Evolutionary conservation across 2,329 filamentous ascomycete species (phyloP).

Genomic region (Aphanocladium album): DNA sequence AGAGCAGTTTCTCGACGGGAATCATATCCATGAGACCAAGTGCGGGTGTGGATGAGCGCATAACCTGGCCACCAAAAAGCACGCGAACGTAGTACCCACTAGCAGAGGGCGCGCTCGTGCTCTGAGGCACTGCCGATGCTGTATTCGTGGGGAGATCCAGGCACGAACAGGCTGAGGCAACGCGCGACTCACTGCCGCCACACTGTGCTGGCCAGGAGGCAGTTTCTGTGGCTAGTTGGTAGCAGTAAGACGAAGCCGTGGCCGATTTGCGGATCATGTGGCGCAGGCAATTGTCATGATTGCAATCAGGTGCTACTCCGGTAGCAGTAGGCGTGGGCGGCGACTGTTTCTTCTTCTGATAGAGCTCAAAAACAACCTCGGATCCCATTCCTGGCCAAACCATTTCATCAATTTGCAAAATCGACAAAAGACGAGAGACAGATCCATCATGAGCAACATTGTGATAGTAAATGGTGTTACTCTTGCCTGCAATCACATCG

Average conservation of each 20-base stretch:
- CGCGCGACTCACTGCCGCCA: conserved; percentile 17
- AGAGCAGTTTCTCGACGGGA: conserved; percentile 57
- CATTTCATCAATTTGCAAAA: conserved; percentile 71
- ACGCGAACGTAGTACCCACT: conserved; percentile 55
- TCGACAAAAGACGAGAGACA: conserved; percentile 59
- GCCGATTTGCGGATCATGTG: conserved; percentile 23
- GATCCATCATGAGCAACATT: conserved; percentile 80
- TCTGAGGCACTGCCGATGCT: conserved; percentile 50
- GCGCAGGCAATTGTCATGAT: conserved; percentile 27
- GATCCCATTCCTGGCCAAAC: conserved; percentile 81
- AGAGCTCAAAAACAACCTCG: conserved; percentile 74
- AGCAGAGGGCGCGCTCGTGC: conserved; percentile 25
- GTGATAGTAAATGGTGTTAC: conserved; percentile 55
- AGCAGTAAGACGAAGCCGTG: conserved; percentile 22
- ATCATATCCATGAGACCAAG: conserved; percentile 70
- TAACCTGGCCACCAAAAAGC: conserved; percentile 62
- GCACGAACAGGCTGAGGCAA: conserved; percentile 26
- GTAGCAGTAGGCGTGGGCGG: conserved; percentile 17
- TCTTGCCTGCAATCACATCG: conserved; percentile 38
- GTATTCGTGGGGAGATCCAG: conserved; percentile 17
- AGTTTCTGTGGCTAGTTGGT: conserved; percentile 16
- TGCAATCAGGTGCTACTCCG: conserved; percentile 19
- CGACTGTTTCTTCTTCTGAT: conserved; percentile 33
- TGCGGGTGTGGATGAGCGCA: conserved; percentile 62
- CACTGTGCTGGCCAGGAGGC: conserved; percentile 23